These are phyloP conservation scores for Eucalyptus pauciflora DNA, from an alignment of 345 rosid species.

Conservation along the genomic window DNA sequence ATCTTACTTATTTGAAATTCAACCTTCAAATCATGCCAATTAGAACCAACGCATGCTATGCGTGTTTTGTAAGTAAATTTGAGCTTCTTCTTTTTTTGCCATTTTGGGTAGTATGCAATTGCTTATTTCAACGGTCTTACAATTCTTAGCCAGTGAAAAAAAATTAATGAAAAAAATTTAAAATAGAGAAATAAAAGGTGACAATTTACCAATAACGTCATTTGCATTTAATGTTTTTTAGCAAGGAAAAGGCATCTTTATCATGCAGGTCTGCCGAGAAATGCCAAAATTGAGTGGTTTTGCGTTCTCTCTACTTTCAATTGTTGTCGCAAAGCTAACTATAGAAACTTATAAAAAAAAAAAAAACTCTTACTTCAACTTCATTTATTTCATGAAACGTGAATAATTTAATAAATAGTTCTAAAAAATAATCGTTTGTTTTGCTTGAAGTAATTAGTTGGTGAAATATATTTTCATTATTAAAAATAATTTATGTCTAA, in stretches of 20 bases:
- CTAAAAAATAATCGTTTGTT: rapidly evolving
- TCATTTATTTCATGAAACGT: rapidly evolving
- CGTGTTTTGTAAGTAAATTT: background rate
- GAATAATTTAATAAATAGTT: background rate
- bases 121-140: background rate
- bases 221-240: background rate
- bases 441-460: background rate
- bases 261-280: background rate
- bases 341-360: background rate
- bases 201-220: background rate
- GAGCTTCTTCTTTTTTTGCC: background rate
- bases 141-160: background rate
- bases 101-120: background rate
- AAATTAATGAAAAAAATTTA: background rate
- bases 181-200: background rate
- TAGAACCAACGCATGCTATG: background rate
- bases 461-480: background rate
- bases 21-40: background rate
- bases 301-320: background rate
- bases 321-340: background rate
- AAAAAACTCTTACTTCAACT: background rate
- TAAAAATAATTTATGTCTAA: background rate
- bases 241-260: background rate
- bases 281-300: background rate
- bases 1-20: background rate